Percentiles rank a stretch among this genome's conserved stretches.
Evolutionary conservation across 2,329 filamentous ascomycete species (phyloP).

Genomic region (Ceratocystiopsis minuta): DNA sequence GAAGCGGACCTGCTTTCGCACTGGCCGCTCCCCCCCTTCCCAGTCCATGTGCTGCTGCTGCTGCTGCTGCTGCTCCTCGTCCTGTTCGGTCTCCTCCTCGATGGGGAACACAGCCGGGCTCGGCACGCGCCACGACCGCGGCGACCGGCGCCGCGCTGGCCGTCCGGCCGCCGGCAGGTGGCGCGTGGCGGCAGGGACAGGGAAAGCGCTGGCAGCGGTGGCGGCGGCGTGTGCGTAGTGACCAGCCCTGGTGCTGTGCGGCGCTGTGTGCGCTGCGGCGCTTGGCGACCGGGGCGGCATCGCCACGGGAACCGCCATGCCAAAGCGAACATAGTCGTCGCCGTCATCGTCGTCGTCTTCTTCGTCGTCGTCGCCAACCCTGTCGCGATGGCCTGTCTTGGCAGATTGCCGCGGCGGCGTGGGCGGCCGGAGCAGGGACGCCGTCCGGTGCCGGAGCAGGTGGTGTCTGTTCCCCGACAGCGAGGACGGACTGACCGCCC

Average conservation of each 20-base stretch:
- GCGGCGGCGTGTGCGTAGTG: no score
- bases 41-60: constrained; percentile 24
- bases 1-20: constrained; percentile 23
- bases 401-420: constrained; percentile 19
- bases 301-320: constrained; percentile 2
- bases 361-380: constrained; percentile 19
- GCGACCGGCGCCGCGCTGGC: constrained; percentile 18
- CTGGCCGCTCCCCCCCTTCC: constrained; percentile 29
- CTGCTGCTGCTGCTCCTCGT: constrained; percentile 23
- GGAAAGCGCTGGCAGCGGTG: neutral
- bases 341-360: constrained; percentile 23
- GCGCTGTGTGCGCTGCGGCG: no score
- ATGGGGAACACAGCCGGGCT: constrained; percentile 43
- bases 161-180: neutral
- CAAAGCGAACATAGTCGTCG: constrained; percentile 33
- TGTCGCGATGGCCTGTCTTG: constrained; percentile 18
- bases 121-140: constrained; percentile 36
- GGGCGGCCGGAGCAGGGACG: constrained; percentile 14
- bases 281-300: no score
- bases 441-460: no score
- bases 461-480: constrained; percentile 21
- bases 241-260: no score
- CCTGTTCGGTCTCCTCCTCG: constrained; percentile 31
- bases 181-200: neutral
- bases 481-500: constrained; percentile 38